These are phyloP conservation scores for Microcos paniculata DNA, from an alignment of 345 rosid species.

Conservation along the genomic window DNA sequence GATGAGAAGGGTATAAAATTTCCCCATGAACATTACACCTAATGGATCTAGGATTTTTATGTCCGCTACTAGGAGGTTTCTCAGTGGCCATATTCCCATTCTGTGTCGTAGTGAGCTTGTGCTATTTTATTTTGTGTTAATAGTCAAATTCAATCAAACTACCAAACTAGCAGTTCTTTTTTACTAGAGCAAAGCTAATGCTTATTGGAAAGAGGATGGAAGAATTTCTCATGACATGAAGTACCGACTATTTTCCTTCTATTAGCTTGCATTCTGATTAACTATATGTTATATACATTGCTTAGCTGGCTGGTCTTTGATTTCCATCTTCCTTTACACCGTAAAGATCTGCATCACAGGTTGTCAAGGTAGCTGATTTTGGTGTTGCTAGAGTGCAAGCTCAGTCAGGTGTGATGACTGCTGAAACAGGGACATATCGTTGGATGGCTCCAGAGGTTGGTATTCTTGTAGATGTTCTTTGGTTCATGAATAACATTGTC, in stretches of 20 bases:
- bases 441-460: slow-evolving; percentile 91
- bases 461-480: slow-evolving; percentile 11
- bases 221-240: background rate
- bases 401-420: slow-evolving; percentile 69
- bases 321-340: slow-evolving; percentile 11
- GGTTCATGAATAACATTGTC: background rate
- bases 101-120: background rate
- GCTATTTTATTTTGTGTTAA: background rate
- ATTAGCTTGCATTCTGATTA: slow-evolving; percentile 13
- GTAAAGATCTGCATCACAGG: slow-evolving; percentile 30
- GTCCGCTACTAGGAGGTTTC: background rate
- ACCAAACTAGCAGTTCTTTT: background rate
- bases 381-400: slow-evolving; percentile 70
- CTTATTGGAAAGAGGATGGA: background rate
- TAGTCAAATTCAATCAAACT: background rate
- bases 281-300: background rate
- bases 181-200: background rate
- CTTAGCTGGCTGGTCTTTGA: slow-evolving; percentile 2
- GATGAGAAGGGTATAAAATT: background rate
- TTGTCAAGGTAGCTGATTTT: slow-evolving; percentile 71
- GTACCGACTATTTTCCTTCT: background rate
- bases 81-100: background rate
- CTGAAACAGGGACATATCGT: slow-evolving; percentile 76
- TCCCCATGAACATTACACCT: background rate
- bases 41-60: background rate